Evolutionary conservation across 1,284 basidiomycete species (phyloP), one percentile per base, ranked within the genome.

Genomic region (Ceratorhiza oryzae-sativae): DNA sequence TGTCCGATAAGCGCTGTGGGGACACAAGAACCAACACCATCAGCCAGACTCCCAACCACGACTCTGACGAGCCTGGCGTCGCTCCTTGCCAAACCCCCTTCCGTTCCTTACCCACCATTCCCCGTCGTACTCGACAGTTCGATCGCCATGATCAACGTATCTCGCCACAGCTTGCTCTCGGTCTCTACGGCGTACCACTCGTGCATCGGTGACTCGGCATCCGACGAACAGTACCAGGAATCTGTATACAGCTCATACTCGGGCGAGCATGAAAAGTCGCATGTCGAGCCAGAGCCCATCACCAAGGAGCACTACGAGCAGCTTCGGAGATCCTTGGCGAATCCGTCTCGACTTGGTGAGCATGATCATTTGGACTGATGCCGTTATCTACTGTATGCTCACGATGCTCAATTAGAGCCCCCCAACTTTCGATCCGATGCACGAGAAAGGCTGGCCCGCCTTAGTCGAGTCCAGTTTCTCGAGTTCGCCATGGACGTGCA

Each of bases 171-270:
- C 36, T n/a, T n/a, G 6, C 27, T 56, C 32, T 56, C 53, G 27
- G 32, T 36, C 32, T 56, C 53, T 10, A 36, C 53, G 5, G 18
- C n/a, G 13, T 56, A 56, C 53, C 53, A 36, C 32, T 56, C 53
- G 30, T 56, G 53, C 18, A 9, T 56, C 13, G 53, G 23, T 9
- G 91, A 88, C 82, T 93, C 93, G 80, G 87, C 87, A 77, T 56
- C 53, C 15, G 53, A 56, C 18, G 36, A 34, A 34, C 12, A 56
- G 2, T 56, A 34, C 15, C 53, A 56, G 9, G 53, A 56, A 13
- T 56, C 53, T 9, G 53, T 56, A 18, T 56, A 56, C 53, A 56
- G 53, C 32, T 56, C 53, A 18, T 56, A 56, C 53, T 56, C 53
- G 30, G 53, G 30, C 12, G 53, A 56, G 20, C 53, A 36, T 34